phyloP scores from a whole-genome alignment of 2,329 filamentous ascomycete genomes.

The Diaporthe caulivora region DNA sequence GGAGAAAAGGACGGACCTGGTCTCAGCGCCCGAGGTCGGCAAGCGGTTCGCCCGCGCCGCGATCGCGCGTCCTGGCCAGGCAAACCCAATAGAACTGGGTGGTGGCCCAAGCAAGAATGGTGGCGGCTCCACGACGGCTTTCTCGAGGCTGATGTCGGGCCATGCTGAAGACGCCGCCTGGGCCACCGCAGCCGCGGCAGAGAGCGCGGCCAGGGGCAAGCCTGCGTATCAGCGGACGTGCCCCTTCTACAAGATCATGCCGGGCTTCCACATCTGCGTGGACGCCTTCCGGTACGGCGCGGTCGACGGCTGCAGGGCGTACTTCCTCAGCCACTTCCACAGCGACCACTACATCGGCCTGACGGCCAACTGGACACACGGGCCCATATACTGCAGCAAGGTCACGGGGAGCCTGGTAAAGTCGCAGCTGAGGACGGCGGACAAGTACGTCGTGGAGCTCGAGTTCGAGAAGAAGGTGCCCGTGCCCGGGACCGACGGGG shows the following conservation, averaged over 20 bases:
- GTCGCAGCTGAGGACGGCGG: constrained; percentile 86
- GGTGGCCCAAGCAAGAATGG: constrained; percentile 39
- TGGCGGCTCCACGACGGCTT: constrained; percentile 74
- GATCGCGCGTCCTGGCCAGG: constrained; percentile 82
- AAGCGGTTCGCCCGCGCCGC: constrained; percentile 76
- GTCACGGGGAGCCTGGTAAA: constrained; percentile 92
- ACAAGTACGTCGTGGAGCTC: constrained; percentile 85
- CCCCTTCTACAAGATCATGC: constrained; percentile 98
- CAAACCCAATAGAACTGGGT: constrained; percentile 78
- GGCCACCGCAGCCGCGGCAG: constrained; percentile 85
- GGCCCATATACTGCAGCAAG: constrained; percentile 95
- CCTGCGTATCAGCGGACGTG: constrained; percentile 91
- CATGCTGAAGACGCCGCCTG: constrained; percentile 93
- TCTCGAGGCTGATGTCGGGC: constrained; percentile 91
- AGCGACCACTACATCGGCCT: constrained; percentile 97
- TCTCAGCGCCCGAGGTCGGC: constrained; percentile 56
- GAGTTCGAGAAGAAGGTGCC: constrained; percentile 86
- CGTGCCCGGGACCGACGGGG: constrained; percentile 85
- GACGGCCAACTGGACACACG: constrained; percentile 89
- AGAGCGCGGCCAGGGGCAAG: constrained; percentile 83
- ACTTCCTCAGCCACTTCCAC: constrained; percentile 98
- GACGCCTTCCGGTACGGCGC: constrained; percentile 97
- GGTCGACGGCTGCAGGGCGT: constrained; percentile 90
- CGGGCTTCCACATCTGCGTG: constrained; percentile 91
- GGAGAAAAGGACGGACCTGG: constrained; percentile 38